Evolutionary conservation across 208 protist genomes (phyloP).

Genomic region (Perkinsela sp.): DNA sequence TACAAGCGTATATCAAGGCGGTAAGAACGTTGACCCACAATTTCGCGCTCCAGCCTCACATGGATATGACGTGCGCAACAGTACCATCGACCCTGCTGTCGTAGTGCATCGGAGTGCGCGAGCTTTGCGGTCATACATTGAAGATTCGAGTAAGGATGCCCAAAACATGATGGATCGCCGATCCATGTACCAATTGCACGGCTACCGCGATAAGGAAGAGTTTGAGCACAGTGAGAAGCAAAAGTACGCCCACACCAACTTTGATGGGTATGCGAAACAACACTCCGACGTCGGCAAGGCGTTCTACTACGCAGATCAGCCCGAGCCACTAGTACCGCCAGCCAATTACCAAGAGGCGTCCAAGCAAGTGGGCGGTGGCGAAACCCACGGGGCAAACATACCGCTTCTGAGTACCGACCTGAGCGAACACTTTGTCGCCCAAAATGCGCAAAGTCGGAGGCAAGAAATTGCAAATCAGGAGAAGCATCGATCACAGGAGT

Average conservation of each 20-base stretch:
- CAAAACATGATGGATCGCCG: background rate
- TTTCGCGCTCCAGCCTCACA: background rate
- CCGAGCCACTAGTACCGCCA: background rate
- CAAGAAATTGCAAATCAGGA: slow-evolving; percentile 3
- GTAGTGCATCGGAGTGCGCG: background rate
- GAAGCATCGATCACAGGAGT: slow-evolving; percentile 25
- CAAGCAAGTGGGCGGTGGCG: background rate
- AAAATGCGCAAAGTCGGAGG: background rate
- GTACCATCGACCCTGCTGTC: background rate
- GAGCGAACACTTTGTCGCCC: background rate
- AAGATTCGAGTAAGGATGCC: background rate
- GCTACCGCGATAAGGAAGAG: background rate
- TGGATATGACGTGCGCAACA: background rate
- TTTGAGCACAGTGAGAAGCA: background rate
- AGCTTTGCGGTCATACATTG: background rate
- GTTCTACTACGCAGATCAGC: background rate
- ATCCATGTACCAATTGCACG: background rate
- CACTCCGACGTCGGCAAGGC: background rate
- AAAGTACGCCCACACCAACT: background rate
- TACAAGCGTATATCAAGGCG: background rate
- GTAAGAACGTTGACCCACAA: background rate
- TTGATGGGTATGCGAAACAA: background rate
- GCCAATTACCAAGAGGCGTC: background rate
- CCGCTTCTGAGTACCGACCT: background rate
- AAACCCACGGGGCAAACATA: background rate